Conservation (phyloP, 768 basidiomycete genomes). For the Boletus subcaerulescens region DNA sequence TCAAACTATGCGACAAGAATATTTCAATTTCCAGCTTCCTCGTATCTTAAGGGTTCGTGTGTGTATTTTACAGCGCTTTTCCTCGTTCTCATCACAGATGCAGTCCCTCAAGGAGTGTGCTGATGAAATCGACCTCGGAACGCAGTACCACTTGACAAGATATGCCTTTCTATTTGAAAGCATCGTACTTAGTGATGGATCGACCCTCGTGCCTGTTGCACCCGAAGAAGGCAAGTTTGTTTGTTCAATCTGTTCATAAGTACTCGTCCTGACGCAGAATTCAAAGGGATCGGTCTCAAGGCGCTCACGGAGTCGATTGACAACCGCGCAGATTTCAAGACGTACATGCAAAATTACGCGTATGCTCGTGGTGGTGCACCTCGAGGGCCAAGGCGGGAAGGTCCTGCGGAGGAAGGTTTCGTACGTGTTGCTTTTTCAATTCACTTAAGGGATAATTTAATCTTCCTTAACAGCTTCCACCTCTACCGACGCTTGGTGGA, state of each 20-base stretch:
- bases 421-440: conserved; percentile 49
- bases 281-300: conserved; percentile 70
- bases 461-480: conserved; percentile 50
- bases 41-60: conserved; percentile 81
- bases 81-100: conserved; percentile 10
- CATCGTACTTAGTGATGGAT: conserved; percentile 84
- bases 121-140: conserved; percentile 96
- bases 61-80: background rate
- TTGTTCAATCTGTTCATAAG: background rate
- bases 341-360: conserved; percentile 96
- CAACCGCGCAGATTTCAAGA: conserved; percentile 91
- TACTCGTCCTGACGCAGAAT: background rate
- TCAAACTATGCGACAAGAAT: conserved; percentile 90
- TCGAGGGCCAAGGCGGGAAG: conserved; percentile 83
- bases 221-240: conserved; percentile 58
- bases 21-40: conserved; percentile 96
- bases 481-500: conserved; percentile 46
- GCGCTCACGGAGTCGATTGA: conserved; percentile 88
- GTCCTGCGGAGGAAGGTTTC: conserved; percentile 89
- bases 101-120: conserved; percentile 91
- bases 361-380: conserved; percentile 72
- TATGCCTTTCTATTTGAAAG: conserved; percentile 95
- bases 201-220: conserved; percentile 71
- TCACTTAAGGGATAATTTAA: conserved; percentile 3
- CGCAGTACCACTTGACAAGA: conserved; percentile 93